A percentile compares a stretch with the other conserved stretches of the same genome.
Conservation (phyloP, 2,329 filamentous ascomycete species). For the Fusarium marasasianum region DNA sequence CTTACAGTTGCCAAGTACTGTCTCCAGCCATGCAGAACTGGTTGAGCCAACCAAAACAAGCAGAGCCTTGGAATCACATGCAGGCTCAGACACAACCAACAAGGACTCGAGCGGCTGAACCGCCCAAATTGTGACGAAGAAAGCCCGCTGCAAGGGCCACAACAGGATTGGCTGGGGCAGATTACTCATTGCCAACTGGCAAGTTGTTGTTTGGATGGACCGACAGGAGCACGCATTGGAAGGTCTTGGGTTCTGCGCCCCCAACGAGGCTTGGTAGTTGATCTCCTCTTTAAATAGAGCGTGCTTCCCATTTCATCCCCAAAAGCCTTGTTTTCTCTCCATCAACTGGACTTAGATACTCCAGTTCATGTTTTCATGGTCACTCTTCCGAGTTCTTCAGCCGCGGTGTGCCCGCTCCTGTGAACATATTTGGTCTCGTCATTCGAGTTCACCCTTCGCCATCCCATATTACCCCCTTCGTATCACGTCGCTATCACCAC, state of each 20-base stretch:
- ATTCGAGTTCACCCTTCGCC: neutral
- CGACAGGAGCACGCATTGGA: too few relatives aligned
- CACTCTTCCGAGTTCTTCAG: accelerated
- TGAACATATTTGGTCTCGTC: accelerated
- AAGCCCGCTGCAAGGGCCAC: accelerated
- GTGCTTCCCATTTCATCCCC: accelerated
- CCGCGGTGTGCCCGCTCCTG: accelerated
- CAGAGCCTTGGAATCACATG: neutral
- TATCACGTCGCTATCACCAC: too few relatives aligned
- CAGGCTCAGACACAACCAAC: neutral
- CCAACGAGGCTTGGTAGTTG: too few relatives aligned
- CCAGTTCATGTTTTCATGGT: accelerated
- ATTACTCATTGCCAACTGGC: neutral
- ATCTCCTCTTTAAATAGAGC: neutral
- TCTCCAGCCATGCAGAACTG: neutral
- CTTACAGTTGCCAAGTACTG: neutral
- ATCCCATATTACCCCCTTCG: too few relatives aligned
- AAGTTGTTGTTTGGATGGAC: too few relatives aligned
- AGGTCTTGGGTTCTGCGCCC: accelerated
- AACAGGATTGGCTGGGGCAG: accelerated
- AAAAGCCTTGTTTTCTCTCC: accelerated
- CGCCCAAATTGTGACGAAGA: accelerated
- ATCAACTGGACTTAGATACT: accelerated
- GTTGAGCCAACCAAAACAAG: neutral
- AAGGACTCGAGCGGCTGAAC: neutral